Percentiles rank a stretch among this genome's conserved stretches.
These are phyloP conservation scores for Lizonia empirigonia DNA, from an alignment of 2,329 filamentous ascomycete species.

Conservation along the genomic window DNA sequence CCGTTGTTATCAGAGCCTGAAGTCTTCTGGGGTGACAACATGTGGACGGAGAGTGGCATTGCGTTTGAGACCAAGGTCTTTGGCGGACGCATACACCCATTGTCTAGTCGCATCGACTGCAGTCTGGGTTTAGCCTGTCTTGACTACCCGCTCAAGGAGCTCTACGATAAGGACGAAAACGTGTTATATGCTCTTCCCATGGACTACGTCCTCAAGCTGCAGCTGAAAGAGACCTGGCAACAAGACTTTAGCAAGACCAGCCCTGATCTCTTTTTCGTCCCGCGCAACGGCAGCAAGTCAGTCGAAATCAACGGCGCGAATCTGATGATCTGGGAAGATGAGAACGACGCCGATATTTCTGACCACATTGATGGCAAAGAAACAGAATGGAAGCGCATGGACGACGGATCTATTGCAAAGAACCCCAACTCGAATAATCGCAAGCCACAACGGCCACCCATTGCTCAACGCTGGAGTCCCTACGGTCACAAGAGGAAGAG, in stretches of 20 bases:
- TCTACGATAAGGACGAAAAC: slow-evolving; percentile 48
- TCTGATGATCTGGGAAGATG: slow-evolving; percentile 50
- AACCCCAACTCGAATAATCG: slow-evolving; percentile 44
- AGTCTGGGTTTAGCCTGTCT: slow-evolving; percentile 46
- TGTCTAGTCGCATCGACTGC: slow-evolving; percentile 48
- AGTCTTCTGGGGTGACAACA: slow-evolving; percentile 48
- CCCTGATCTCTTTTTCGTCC: slow-evolving; percentile 42
- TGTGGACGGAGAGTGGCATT: slow-evolving; percentile 49
- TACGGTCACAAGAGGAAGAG: slow-evolving; percentile 41
- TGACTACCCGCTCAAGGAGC: slow-evolving; percentile 43
- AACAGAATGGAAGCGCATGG: slow-evolving; percentile 46
- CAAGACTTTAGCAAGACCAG: slow-evolving; percentile 37
- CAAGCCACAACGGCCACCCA: slow-evolving; percentile 32
- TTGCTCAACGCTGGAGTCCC: slow-evolving; percentile 42
- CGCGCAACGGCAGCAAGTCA: slow-evolving; percentile 45
- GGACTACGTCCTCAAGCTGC: slow-evolving; percentile 47
- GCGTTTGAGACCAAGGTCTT: slow-evolving; percentile 49
- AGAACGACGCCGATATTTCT: slow-evolving; percentile 46
- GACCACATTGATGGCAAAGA: slow-evolving; percentile 46
- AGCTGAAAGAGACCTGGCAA: slow-evolving; percentile 48
- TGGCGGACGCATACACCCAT: slow-evolving; percentile 47
- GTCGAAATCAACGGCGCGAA: slow-evolving; percentile 48
- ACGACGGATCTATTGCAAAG: slow-evolving; percentile 46
- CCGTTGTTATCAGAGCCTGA: slow-evolving; percentile 44
- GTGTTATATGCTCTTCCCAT: slow-evolving; percentile 48